A percentile compares a stretch with the other conserved stretches of the same genome.
Evolutionary conservation across 192 early-diverging fungal species (phyloP).

Genomic region (Phycomyces nitens): DNA sequence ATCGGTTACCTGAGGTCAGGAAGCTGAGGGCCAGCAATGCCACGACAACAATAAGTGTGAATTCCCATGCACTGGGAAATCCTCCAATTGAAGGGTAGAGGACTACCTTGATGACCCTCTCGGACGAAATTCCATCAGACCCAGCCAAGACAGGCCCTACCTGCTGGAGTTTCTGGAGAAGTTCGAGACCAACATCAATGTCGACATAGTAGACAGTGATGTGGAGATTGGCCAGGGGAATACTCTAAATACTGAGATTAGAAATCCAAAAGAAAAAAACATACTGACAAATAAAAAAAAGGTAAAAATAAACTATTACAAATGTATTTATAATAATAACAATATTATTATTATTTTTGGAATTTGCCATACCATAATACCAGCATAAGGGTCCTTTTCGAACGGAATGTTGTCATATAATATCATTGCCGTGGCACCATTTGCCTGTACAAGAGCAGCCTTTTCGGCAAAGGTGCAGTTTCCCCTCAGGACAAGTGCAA

Average conservation of each 20-base stretch:
- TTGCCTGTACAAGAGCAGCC: constrained; percentile 28
- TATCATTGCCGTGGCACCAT: constrained; percentile 31
- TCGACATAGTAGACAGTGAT: constrained; percentile 28
- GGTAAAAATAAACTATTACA: not conserved
- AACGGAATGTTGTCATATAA: constrained; percentile 35
- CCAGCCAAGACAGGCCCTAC: not conserved
- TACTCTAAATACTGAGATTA: constrained; percentile 3
- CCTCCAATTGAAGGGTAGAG: constrained; percentile 26
- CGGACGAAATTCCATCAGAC: constrained; percentile 15
- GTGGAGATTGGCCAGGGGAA: constrained; percentile 14
- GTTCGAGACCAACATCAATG: constrained; percentile 2
- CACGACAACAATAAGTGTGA: constrained; percentile 44
- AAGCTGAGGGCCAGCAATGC: constrained; percentile 42
- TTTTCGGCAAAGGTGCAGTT: constrained; percentile 39
- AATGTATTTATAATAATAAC: not conserved
- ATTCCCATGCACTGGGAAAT: constrained; percentile 48
- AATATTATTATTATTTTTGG: not conserved
- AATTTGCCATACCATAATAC: constrained; percentile 16
- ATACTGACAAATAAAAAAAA: not conserved
- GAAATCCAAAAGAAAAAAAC: too few relatives aligned
- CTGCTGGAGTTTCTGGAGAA: constrained; percentile 18
- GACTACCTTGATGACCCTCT: constrained; percentile 14
- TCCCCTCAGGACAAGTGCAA: constrained; percentile 22
- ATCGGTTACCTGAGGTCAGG: constrained; percentile 40
- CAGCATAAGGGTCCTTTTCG: constrained; percentile 14